These are phyloP conservation scores for Pichia cabralensis DNA, from an alignment of 805 yeast genomes.

Conservation along the genomic window DNA sequence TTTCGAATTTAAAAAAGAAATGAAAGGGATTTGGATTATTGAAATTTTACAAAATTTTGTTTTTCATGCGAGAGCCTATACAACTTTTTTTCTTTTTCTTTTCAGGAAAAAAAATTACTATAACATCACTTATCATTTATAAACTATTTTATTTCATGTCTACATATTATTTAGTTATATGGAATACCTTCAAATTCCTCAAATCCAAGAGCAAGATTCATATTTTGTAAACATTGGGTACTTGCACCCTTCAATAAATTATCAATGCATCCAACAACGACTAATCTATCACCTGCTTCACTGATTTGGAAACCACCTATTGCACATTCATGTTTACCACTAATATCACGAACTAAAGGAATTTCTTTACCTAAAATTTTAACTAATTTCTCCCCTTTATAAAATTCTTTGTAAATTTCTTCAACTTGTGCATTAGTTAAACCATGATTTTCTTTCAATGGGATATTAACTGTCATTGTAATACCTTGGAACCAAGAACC, in stretches of 20 bases:
- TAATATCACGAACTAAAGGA: constrained; percentile 83
- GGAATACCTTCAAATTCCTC: constrained; percentile 96
- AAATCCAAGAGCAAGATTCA: constrained; percentile 81
- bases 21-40: no score
- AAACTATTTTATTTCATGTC: no score
- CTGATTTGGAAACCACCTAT: constrained; percentile 95
- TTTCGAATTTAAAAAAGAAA: no score
- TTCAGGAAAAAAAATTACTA: no score
- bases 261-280: constrained; percentile 90
- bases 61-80: no score
- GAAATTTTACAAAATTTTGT: no score
- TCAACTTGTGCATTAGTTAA: constrained; percentile 76
- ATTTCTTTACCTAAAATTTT: constrained; percentile 87
- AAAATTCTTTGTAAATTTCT: constrained; percentile 78
- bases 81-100: no score
- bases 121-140: no score
- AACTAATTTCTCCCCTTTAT: constrained; percentile 77
- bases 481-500: constrained; percentile 99
- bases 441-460: constrained; percentile 48
- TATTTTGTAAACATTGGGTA: constrained; percentile 95
- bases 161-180: constrained; percentile 4
- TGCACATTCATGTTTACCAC: constrained; percentile 91
- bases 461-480: constrained; percentile 83
- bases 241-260: constrained; percentile 97
- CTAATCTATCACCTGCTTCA: constrained; percentile 80